These are phyloP conservation scores for Grosmannia clavigera DNA, from an alignment of 2,329 filamentous ascomycete genomes.

Conservation along the genomic window DNA sequence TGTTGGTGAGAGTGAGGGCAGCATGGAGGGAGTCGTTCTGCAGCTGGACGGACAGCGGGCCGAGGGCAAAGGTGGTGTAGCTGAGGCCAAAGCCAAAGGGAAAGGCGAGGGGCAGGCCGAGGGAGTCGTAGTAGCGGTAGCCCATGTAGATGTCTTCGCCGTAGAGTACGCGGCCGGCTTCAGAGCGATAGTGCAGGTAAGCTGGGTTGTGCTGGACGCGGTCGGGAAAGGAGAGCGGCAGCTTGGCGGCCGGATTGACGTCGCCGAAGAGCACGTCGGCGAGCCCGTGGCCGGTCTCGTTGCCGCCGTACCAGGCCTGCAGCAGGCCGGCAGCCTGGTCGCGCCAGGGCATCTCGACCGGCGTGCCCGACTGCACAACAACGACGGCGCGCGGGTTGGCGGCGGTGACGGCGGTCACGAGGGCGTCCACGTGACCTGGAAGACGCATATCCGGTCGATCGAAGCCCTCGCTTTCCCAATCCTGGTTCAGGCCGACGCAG, in stretches of 20 bases:
- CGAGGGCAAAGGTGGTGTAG: slow-evolving; percentile 54
- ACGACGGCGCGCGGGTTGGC: slow-evolving; percentile 44
- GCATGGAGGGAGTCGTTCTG: slow-evolving; percentile 24
- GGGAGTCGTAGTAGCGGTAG: slow-evolving; percentile 68
- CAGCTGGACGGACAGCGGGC: slow-evolving; percentile 12
- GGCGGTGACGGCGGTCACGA: slow-evolving; percentile 36
- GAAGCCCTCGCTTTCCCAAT: slow-evolving; percentile 15
- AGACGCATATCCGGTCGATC: slow-evolving; percentile 13
- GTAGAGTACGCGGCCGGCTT: slow-evolving; percentile 61
- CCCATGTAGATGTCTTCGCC: slow-evolving; percentile 73
- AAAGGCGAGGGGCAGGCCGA: slow-evolving; percentile 54
- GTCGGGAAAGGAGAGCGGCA: slow-evolving; percentile 61
- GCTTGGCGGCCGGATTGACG: slow-evolving; percentile 52
- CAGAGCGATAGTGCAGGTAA: slow-evolving; percentile 60
- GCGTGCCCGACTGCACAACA: slow-evolving; percentile 48
- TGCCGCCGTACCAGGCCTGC: slow-evolving; percentile 53
- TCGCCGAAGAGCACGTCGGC: slow-evolving; percentile 50
- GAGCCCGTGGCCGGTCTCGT: slow-evolving; percentile 53
- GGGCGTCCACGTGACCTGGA: slow-evolving; percentile 9
- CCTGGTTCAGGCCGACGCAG: slow-evolving; percentile 43
- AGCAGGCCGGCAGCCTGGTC: slow-evolving; percentile 35
- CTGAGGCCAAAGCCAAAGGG: slow-evolving; percentile 71
- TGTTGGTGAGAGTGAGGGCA: slow-evolving; percentile 36
- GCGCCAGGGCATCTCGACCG: slow-evolving; percentile 40
- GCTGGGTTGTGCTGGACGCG: slow-evolving; percentile 59